Percentiles rank a stretch among this genome's conserved stretches.
phyloP scores from a whole-genome alignment of 2,329 filamentous ascomycete genomes.

The Monosporascus ibericus region DNA sequence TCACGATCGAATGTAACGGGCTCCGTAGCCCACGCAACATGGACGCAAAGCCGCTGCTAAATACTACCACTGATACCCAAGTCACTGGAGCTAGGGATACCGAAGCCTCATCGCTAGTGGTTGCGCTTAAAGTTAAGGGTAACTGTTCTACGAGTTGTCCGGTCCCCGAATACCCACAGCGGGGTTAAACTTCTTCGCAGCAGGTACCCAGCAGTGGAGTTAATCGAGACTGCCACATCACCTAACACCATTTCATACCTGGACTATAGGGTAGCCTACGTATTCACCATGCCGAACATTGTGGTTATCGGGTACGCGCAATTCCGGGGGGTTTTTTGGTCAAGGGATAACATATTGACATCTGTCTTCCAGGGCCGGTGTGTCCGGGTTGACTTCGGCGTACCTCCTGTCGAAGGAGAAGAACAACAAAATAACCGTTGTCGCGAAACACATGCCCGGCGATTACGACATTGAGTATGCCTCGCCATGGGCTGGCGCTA shows the following conservation, averaged over 20 bases:
- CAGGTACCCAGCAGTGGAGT: background rate
- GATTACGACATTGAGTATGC: constrained; percentile 88
- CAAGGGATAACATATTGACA: background rate
- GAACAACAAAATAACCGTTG: constrained; percentile 52
- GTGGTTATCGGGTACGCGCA: constrained; percentile 23
- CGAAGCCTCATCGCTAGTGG: no score
- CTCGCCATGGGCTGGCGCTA: constrained; percentile 38
- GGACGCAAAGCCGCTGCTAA: no score
- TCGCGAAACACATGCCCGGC: constrained; percentile 87
- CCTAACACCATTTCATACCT: background rate
- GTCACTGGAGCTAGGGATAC: no score
- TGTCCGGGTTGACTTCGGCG: constrained; percentile 27
- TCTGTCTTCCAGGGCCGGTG: constrained; percentile 18
- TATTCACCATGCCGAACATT: constrained; percentile 20
- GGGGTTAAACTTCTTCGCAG: background rate
- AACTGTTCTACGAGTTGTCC: background rate
- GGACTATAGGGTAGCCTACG: background rate
- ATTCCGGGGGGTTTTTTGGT: background rate
- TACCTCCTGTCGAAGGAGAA: constrained; percentile 26
- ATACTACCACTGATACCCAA: no score
- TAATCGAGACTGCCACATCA: background rate
- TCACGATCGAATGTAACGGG: no score
- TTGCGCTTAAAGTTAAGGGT: no score
- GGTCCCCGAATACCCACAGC: background rate
- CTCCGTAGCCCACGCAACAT: no score